Conservation (phyloP, 257 asterid species). For the Lantana camara region DNA sequence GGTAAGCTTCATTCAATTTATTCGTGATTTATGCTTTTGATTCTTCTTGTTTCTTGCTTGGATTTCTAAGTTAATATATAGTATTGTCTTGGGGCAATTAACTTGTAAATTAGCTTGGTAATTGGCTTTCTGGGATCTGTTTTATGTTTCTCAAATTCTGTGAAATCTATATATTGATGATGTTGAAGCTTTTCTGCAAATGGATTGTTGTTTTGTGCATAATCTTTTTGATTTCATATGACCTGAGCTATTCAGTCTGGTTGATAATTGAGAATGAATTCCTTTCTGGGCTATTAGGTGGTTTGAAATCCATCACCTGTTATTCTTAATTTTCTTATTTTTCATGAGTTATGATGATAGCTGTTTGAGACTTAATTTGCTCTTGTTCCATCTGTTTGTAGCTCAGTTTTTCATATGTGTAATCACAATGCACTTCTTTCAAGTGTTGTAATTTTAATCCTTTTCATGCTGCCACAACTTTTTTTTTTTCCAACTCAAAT, state of each 20-base stretch:
- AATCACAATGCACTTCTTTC: neutral
- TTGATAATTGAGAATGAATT: conserved; percentile 5
- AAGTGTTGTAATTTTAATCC: neutral
- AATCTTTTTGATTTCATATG: neutral
- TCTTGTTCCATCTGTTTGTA: conserved; percentile 14
- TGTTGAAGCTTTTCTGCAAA: conserved; percentile 1
- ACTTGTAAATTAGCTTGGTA: neutral
- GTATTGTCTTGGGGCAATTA: conserved; percentile 20
- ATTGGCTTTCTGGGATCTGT: conserved; percentile 16
- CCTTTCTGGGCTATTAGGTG: neutral
- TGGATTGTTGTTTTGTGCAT: conserved; percentile 15
- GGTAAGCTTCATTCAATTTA: conserved; percentile 45
- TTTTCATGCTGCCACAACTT: neutral
- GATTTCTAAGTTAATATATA: neutral
- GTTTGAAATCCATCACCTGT: conserved; percentile 8
- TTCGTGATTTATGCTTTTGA: neutral
- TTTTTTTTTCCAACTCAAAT: conserved; percentile 2
- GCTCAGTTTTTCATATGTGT: conserved; percentile 17
- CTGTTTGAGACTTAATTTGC: conserved; percentile 3
- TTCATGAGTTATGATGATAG: neutral
- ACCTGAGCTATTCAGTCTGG: neutral
- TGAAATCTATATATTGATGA: neutral
- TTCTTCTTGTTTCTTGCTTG: conserved; percentile 2
- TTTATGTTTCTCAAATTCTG: conserved; percentile 16
- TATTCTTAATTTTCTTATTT: neutral